Conservation (phyloP, 1,284 basidiomycete genomes). For the Schizopora paradoxa region DNA sequence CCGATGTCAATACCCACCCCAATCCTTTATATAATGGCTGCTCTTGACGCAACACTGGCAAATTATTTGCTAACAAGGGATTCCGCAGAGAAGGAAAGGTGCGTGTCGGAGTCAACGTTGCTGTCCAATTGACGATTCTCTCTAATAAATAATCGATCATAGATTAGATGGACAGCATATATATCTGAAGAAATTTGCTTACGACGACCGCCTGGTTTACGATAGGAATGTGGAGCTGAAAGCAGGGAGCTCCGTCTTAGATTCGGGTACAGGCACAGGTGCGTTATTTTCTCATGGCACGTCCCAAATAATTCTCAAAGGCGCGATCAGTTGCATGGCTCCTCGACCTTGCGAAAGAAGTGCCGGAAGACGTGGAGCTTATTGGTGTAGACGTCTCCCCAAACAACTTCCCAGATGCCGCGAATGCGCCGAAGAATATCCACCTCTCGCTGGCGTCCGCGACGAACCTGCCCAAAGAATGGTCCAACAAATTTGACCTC, state of each 20-base stretch:
- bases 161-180: constrained; percentile 7
- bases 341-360: constrained; percentile 9
- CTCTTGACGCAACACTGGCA: too few relatives aligned
- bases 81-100: too few relatives aligned
- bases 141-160: neutral
- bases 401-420: constrained; percentile 6
- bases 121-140: too few relatives aligned
- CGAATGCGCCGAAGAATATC: constrained; percentile 18
- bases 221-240: constrained; percentile 3
- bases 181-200: neutral
- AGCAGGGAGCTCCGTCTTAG: neutral
- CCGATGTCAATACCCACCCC: too few relatives aligned
- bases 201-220: constrained; percentile 5
- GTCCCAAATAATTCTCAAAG: too few relatives aligned
- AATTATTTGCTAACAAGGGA: too few relatives aligned
- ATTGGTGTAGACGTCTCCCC: constrained; percentile 9
- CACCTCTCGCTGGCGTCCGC: constrained; percentile 17
- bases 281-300: neutral
- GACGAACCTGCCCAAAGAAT: constrained; percentile 6
- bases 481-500: constrained; percentile 25
- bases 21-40: too few relatives aligned
- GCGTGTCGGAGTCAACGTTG: too few relatives aligned
- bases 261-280: constrained; percentile 11
- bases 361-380: constrained; percentile 1
- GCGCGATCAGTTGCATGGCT: constrained; percentile 13